These are phyloP conservation scores for Pholiota conissans DNA, from an alignment of 768 basidiomycete genomes.

Conservation along the genomic window DNA sequence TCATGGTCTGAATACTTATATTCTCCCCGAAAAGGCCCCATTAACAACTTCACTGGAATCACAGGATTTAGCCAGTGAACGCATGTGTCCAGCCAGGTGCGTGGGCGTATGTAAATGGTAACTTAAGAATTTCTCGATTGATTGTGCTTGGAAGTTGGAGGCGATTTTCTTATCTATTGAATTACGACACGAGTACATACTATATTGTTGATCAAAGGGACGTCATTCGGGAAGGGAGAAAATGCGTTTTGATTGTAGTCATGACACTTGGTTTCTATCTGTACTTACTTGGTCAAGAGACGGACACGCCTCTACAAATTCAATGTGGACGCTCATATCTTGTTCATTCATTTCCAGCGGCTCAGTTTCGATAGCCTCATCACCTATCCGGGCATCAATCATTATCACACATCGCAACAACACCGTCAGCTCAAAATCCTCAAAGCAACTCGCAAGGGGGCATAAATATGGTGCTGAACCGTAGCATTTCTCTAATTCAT, in stretches of 20 bases:
- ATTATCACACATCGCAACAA: too few relatives aligned
- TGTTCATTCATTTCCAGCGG: too few relatives aligned
- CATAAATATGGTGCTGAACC: conserved; percentile 17
- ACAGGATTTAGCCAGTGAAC: conserved; percentile 27
- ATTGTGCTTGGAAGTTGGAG: not conserved
- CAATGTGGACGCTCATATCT: too few relatives aligned
- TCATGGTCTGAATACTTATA: not conserved
- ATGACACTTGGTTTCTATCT: not conserved
- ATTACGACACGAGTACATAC: too few relatives aligned
- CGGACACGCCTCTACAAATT: too few relatives aligned
- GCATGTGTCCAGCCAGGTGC: not conserved
- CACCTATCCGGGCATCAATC: too few relatives aligned
- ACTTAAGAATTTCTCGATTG: not conserved
- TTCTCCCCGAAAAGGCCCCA: conserved; percentile 27
- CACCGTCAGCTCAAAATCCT: too few relatives aligned
- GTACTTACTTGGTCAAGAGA: not conserved
- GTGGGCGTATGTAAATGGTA: not conserved
- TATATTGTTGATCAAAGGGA: not conserved
- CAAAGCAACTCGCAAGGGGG: too few relatives aligned
- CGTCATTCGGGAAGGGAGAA: not conserved
- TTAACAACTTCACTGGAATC: conserved; percentile 35
- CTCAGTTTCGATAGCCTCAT: too few relatives aligned
- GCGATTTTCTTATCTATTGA: not conserved
- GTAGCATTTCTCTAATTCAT: conserved; percentile 42
- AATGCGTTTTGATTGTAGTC: conserved; percentile 1